Evolutionary conservation across 2,329 filamentous ascomycete genomes (phyloP).

Genomic region (Fonsecaea erecta): DNA sequence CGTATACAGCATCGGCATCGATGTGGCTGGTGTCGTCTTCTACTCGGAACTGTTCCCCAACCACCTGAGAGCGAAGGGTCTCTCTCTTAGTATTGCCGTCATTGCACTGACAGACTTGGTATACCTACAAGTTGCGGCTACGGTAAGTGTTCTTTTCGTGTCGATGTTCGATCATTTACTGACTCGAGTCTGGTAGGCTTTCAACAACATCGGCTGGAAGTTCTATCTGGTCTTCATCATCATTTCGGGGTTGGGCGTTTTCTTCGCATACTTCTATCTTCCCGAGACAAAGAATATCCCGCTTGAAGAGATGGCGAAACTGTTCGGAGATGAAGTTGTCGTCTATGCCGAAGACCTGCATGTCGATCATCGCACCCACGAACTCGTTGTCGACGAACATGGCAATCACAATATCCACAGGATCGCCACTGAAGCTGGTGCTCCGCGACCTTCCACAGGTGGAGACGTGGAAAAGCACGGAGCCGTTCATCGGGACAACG

Average conservation of each 20-base stretch:
- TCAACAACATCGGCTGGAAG: slow-evolving; percentile 42
- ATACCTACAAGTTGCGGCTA: slow-evolving; percentile 23
- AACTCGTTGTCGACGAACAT: slow-evolving; percentile 25
- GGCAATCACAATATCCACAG: slow-evolving; percentile 1
- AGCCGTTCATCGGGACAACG: background rate
- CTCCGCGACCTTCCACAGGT: background rate
- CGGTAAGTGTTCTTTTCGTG: slow-evolving; percentile 4
- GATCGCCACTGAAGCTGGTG: slow-evolving; percentile 16
- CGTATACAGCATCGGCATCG: slow-evolving; percentile 45
- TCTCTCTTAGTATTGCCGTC: slow-evolving; percentile 22
- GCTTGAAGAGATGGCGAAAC: slow-evolving; percentile 45
- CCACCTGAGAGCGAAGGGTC: slow-evolving; percentile 27
- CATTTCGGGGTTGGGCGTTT: slow-evolving; percentile 13
- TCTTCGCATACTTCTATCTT: slow-evolving; percentile 21
- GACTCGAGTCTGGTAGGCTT: slow-evolving; percentile 30
- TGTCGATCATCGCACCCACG: slow-evolving; percentile 23
- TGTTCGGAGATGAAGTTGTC: slow-evolving; percentile 35
- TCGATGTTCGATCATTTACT: background rate
- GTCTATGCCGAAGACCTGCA: slow-evolving; percentile 26
- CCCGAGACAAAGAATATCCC: slow-evolving; percentile 43
- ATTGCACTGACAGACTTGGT: slow-evolving; percentile 27
- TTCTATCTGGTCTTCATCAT: slow-evolving; percentile 41
- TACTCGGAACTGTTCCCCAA: slow-evolving; percentile 32
- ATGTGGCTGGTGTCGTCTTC: slow-evolving; percentile 30
- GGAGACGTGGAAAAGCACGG: slow-evolving; percentile 12